phyloP scores from a whole-genome alignment of 2,329 filamentous ascomycete species.

The Ophiocordyceps sinensis region DNA sequence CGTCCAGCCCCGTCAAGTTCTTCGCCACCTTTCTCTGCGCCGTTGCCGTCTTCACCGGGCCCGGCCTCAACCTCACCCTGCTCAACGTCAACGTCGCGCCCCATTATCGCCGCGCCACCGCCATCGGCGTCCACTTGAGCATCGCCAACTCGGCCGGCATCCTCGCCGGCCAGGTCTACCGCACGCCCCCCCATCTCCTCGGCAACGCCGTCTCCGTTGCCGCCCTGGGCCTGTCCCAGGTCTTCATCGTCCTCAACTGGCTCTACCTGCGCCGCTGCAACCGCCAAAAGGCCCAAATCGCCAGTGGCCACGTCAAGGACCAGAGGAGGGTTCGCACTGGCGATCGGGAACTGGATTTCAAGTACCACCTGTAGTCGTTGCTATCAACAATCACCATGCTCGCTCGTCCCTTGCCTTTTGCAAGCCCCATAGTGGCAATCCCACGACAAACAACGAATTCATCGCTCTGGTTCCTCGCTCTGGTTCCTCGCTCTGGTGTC shows the following conservation, averaged over 20 bases:
- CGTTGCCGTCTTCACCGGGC: constrained; percentile 29
- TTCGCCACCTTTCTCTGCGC: constrained; percentile 34
- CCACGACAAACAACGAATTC: no score
- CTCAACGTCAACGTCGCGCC: constrained; percentile 29
- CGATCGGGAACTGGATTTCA: constrained; percentile 31
- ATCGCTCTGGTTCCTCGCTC: no score
- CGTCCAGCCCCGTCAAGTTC: constrained; percentile 32
- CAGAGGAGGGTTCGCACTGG: constrained; percentile 28
- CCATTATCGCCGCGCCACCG: constrained; percentile 29
- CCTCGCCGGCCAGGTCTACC: constrained; percentile 23
- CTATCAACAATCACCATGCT: no score
- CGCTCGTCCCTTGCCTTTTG: no score
- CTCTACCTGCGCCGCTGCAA: constrained; percentile 28
- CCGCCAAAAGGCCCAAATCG: constrained; percentile 20
- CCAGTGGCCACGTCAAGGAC: constrained; percentile 26
- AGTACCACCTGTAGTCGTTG: constrained; percentile 22
- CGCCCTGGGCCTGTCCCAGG: constrained; percentile 13
- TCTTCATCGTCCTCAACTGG: constrained; percentile 23
- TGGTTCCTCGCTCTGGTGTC: no score
- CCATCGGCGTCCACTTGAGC: constrained; percentile 29
- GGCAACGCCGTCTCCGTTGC: constrained; percentile 14
- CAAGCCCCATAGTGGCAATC: no score
- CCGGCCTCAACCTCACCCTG: constrained; percentile 33
- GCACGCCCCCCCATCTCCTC: constrained; percentile 16
- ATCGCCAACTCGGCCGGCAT: constrained; percentile 31